Percentiles rank a stretch among this genome's conserved stretches.
Conservation (phyloP, 495 filamentous ascomycete genomes). For the Hypoxylon lienhwacheense region DNA sequence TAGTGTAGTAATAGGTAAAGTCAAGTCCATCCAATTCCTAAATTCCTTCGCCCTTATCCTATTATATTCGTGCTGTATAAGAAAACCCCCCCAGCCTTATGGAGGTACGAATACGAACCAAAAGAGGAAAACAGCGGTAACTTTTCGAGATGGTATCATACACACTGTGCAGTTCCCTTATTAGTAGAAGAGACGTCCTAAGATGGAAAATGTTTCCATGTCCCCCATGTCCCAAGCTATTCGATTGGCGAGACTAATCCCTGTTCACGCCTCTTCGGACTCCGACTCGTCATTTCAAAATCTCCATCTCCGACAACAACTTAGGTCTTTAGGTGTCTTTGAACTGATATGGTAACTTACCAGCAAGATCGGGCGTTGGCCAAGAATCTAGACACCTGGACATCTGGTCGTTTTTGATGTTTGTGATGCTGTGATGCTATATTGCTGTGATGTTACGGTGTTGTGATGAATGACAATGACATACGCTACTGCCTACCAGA, state of each 20-base stretch:
- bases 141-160: no score
- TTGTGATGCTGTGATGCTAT: no score
- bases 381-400: no score
- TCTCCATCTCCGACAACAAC: neutral
- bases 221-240: no score
- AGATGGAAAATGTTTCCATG: no score
- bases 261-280: slow-evolving; percentile 4
- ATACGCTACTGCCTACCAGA: slow-evolving; percentile 12
- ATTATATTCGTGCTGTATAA: no score
- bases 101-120: neutral
- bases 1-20: no score
- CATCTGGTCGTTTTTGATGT: slow-evolving; percentile 5
- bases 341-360: no score
- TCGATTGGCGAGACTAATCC: neutral
- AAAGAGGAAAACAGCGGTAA: no score
- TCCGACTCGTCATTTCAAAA: neutral
- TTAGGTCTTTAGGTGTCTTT: neutral
- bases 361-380: no score
- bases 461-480: slow-evolving; percentile 9
- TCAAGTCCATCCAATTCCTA: neutral
- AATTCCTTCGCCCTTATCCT: neutral
- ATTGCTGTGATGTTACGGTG: no score
- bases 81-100: neutral
- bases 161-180: neutral
- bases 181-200: no score